phyloP scores from a whole-genome alignment of 2,329 filamentous ascomycete genomes.

The Ambrosiella xylebori region DNA sequence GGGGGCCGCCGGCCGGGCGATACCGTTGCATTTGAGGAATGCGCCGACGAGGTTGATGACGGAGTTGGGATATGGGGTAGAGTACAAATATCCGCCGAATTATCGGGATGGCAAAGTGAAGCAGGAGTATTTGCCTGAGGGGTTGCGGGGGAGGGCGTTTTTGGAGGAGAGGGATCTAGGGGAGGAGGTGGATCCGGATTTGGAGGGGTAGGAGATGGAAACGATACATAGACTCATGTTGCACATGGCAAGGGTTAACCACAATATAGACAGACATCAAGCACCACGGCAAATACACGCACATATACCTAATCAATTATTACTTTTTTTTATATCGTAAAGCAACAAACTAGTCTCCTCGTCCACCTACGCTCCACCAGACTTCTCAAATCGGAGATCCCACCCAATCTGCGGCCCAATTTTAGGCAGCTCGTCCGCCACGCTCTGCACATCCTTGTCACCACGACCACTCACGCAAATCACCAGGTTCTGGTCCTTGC shows the following conservation, averaged over 20 bases:
- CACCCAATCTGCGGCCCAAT: conserved; percentile 76
- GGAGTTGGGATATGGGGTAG: conserved; percentile 73
- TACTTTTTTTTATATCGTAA: no score
- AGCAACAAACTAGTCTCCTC: not conserved
- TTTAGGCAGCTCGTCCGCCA: conserved; percentile 81
- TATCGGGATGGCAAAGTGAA: conserved; percentile 65
- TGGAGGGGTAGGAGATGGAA: conserved; percentile 24
- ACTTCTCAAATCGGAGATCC: conserved; percentile 42
- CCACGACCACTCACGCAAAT: conserved; percentile 86
- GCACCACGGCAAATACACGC: no score
- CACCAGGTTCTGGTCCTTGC: conserved; percentile 73
- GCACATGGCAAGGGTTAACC: no score
- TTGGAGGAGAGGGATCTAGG: conserved; percentile 69
- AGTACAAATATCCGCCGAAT: conserved; percentile 95
- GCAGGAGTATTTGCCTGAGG: conserved; percentile 81
- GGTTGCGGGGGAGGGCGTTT: conserved; percentile 52
- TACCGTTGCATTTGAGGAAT: conserved; percentile 79
- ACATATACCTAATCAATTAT: no score
- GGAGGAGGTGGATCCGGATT: conserved; percentile 55
- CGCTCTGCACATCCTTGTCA: conserved; percentile 97
- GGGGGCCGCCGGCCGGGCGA: conserved; percentile 61
- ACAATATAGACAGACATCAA: no score
- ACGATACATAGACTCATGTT: no score
- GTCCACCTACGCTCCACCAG: not conserved
- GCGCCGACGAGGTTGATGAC: conserved; percentile 87